Percentiles rank a stretch among this genome's conserved stretches.
phyloP scores from a whole-genome alignment of 352 stramenopile genomes.

The Phytophthora idaei region DNA sequence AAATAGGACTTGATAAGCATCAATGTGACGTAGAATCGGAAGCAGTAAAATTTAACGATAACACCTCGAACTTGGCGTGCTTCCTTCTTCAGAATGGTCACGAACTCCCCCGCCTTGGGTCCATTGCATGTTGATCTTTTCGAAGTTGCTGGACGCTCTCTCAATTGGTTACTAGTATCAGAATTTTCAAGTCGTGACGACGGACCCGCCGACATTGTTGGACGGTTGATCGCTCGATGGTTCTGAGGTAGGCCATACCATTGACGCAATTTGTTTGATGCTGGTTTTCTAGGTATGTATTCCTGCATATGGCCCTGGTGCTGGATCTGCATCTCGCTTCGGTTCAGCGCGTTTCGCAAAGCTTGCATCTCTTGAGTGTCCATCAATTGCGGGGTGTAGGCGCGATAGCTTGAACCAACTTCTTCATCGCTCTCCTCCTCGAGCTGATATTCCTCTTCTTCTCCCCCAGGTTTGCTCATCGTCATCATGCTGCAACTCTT shows the following conservation, averaged over 20 bases:
- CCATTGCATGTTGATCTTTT: neutral
- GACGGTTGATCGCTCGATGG: constrained; percentile 8
- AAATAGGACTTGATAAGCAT: neutral
- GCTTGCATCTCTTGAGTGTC: constrained; percentile 52
- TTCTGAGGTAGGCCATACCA: constrained; percentile 28
- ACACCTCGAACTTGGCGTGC: constrained; percentile 47
- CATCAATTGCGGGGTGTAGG: constrained; percentile 63
- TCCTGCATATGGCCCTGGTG: constrained; percentile 58
- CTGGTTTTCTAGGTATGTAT: constrained; percentile 46
- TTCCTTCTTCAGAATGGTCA: constrained; percentile 42
- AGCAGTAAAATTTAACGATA: neutral
- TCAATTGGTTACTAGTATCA: neutral
- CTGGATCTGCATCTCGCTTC: constrained; percentile 46
- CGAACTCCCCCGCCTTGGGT: constrained; percentile 41
- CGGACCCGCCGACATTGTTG: constrained; percentile 20
- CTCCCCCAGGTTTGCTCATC: no score
- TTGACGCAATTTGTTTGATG: constrained; percentile 15
- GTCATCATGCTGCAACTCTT: no score
- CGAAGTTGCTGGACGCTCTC: constrained; percentile 5
- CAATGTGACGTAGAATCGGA: neutral
- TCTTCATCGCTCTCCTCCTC: constrained; percentile 12
- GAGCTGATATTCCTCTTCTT: neutral
- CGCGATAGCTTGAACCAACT: constrained; percentile 13
- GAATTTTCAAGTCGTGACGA: constrained; percentile 5
- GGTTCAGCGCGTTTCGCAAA: constrained; percentile 44